Base-by-base conservation (phyloP, 163 green algal species). In the Chlorella variabilis region DNA sequence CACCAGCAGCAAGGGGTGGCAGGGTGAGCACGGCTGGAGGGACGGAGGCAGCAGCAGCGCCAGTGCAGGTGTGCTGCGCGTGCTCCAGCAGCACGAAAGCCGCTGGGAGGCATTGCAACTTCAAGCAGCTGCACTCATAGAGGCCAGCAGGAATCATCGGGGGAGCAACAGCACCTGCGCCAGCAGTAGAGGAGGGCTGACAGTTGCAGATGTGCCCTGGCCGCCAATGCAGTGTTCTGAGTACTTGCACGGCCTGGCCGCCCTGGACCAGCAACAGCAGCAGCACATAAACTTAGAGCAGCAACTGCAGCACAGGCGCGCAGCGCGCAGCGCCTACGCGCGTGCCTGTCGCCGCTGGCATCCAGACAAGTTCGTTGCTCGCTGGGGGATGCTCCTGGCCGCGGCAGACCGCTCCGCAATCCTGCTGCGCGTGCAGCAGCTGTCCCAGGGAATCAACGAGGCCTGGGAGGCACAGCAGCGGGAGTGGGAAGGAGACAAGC, bases 281-380 rank as follows among this genome's bases (percentile, higher is more conserved):
- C 62, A 82, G 25, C 51, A 51, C 25, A 33, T 39, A n/a, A 27
- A n/a, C n/a, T n/a, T 11, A 36, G 25, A 18, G 1, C 38, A 80
- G 74, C 58, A 80, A 5, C 36, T 17, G 17, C 25, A 54, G 29
- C 39, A 63, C 58, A 17, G 68, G 20, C 59, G 29, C 31, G 66
- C 62, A 9, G 33, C 49, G 38, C 49, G 83, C 17, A 69, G 83
- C 3, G 83, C 83, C 2, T 87, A 84, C 29, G 78, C 83, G 1
- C 69, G 48, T 1, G 83, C 83, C 73, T 84, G 77, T 59, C 83
- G 82, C 54, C 66, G 83, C 34, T 87, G 77, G 77, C 83, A 87
- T 59, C 83, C 83, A 3, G 83, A 87, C 67, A 85, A 84, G 59
- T 87, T 87, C 61, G 48, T 49, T 41, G 41, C 41, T 0, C 71